These are phyloP conservation scores for Blepharisma japonicum DNA, from an alignment of 73 alveolate species.

Conservation along the genomic window DNA sequence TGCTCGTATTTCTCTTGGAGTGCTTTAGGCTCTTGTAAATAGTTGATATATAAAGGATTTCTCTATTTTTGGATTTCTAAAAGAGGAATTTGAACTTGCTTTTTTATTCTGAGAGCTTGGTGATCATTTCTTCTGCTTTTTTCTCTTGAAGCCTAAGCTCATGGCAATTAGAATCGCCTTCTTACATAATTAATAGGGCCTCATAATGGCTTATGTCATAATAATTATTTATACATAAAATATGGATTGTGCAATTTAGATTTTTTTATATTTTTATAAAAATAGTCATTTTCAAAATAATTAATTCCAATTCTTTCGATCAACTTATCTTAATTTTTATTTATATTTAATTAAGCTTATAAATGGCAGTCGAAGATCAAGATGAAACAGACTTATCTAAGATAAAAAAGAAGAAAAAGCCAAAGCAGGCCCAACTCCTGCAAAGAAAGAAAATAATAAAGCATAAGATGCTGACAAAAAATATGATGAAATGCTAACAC, in stretches of 20 bases:
- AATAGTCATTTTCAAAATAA: too few relatives aligned
- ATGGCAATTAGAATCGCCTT: background rate
- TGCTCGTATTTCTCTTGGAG: conserved; percentile 9
- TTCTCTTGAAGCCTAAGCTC: conserved; percentile 17
- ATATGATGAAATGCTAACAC: conserved; percentile 12
- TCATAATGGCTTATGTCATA: too few relatives aligned
- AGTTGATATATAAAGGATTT: background rate
- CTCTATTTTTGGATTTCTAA: background rate
- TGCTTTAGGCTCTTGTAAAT: background rate
- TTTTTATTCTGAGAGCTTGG: background rate
- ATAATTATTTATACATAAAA: too few relatives aligned
- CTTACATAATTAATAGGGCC: background rate
- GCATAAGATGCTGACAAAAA: conserved; percentile 15
- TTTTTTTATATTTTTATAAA: too few relatives aligned
- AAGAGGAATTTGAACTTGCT: background rate
- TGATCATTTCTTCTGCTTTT: conserved; percentile 2
- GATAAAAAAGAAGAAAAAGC: conserved; percentile 16
- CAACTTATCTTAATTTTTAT: too few relatives aligned
- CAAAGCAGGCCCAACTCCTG: background rate
- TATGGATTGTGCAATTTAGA: too few relatives aligned
- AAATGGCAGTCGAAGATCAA: too few relatives aligned
- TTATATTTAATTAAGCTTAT: too few relatives aligned
- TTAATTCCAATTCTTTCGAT: too few relatives aligned
- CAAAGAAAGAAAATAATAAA: background rate
- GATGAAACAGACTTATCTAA: too few relatives aligned